phyloP scores from a whole-genome alignment of 2,329 filamentous ascomycete species.

The Nemania serpens region DNA sequence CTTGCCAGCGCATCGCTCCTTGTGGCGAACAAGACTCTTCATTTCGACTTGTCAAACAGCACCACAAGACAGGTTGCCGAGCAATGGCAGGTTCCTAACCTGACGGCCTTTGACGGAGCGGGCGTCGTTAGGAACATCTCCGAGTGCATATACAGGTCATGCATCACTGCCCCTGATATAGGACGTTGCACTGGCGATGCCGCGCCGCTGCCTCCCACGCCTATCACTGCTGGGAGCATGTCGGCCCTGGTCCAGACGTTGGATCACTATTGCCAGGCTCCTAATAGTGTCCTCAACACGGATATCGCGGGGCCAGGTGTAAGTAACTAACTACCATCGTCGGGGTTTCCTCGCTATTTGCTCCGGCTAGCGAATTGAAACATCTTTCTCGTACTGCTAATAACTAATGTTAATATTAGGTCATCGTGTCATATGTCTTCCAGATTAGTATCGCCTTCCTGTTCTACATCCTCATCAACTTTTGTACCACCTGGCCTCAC shows the following conservation, averaged over 20 bases:
- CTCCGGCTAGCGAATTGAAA: neutral
- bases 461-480: neutral
- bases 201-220: neutral
- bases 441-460: neutral
- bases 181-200: neutral
- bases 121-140: neutral
- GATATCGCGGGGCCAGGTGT: neutral
- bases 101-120: neutral
- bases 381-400: neutral
- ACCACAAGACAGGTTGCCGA: neutral
- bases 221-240: neutral
- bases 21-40: neutral
- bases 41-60: neutral
- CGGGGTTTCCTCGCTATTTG: neutral
- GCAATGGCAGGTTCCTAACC: neutral
- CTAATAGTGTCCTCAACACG: neutral
- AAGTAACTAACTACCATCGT: neutral
- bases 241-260: neutral
- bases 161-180: neutral
- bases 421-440: neutral
- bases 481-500: neutral
- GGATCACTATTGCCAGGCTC: neutral
- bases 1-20: neutral
- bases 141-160: neutral
- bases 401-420: neutral